Evolutionary conservation across 2,329 filamentous ascomycete species (phyloP).

Genomic region (Zymoseptoria ardabiliae): DNA sequence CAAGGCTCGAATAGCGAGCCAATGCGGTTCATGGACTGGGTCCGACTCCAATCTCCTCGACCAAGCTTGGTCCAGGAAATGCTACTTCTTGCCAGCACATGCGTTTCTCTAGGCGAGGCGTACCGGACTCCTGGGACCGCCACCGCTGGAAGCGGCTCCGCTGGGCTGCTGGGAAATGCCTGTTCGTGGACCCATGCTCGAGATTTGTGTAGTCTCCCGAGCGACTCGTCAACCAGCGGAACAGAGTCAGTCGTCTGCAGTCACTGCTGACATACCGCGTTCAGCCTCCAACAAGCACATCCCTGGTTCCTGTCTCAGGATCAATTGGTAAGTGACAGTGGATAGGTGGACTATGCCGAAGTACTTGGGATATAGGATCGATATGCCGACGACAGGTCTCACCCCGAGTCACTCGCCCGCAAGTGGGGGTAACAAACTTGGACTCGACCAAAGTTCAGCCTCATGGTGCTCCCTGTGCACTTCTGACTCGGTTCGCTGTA

Average conservation of each 20-base stretch:
- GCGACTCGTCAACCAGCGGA: background rate
- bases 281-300: background rate
- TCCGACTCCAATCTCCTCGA: background rate
- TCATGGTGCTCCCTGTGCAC: background rate
- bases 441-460: background rate
- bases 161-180: background rate
- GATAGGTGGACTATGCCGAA: background rate
- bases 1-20: background rate
- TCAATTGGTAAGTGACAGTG: background rate
- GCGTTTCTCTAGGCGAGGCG: background rate
- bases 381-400: background rate
- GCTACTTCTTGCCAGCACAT: background rate
- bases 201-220: background rate
- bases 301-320: background rate
- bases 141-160: background rate
- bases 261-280: background rate
- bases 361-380: background rate
- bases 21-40: background rate
- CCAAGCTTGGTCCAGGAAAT: background rate
- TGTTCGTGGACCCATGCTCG: background rate
- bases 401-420: too few species aligned
- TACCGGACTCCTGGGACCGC: background rate
- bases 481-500: background rate
- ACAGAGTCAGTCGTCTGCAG: background rate
- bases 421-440: background rate